A percentile compares a stretch with the other conserved stretches of the same genome.
Evolutionary conservation across 2,329 filamentous ascomycete genomes (phyloP).

Genomic region (Westerdykella aurantiaca): DNA sequence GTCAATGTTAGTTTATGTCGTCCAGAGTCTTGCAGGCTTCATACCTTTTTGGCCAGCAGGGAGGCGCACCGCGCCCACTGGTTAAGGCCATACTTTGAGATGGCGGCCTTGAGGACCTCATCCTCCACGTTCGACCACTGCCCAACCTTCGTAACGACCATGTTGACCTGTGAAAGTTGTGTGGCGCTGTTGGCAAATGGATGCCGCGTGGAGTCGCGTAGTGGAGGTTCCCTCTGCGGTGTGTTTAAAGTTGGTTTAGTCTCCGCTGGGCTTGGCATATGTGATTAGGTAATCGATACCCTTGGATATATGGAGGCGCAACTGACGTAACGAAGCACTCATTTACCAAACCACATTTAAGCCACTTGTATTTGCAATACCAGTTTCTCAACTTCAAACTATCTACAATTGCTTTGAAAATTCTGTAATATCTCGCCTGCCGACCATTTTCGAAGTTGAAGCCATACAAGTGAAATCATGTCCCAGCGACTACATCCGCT

Average conservation of each 20-base stretch:
- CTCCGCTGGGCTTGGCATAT: not conserved
- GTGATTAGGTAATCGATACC: not conserved
- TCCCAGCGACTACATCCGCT: no score
- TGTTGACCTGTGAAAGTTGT: slow-evolving; percentile 26
- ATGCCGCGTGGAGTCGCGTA: slow-evolving; percentile 11
- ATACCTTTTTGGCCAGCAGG: slow-evolving; percentile 77
- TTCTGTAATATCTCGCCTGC: not conserved
- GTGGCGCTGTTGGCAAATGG: slow-evolving; percentile 7
- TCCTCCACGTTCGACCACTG: slow-evolving; percentile 73
- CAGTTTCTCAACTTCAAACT: no score
- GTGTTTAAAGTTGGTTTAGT: not conserved
- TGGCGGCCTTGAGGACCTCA: slow-evolving; percentile 84
- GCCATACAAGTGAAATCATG: no score
- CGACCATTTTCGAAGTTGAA: not conserved
- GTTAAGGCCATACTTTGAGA: slow-evolving; percentile 41
- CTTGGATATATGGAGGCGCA: not conserved
- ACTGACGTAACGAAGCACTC: not conserved
- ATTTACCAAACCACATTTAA: not conserved
- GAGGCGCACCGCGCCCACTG: slow-evolving; percentile 99
- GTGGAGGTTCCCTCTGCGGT: not conserved
- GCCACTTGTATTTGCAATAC: not conserved
- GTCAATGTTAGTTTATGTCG: no score
- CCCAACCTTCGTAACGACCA: slow-evolving; percentile 62
- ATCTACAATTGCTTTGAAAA: no score
- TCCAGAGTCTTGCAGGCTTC: no score